phyloP scores from a whole-genome alignment of 257 asterid species.

The Thymus mandschuricus region DNA sequence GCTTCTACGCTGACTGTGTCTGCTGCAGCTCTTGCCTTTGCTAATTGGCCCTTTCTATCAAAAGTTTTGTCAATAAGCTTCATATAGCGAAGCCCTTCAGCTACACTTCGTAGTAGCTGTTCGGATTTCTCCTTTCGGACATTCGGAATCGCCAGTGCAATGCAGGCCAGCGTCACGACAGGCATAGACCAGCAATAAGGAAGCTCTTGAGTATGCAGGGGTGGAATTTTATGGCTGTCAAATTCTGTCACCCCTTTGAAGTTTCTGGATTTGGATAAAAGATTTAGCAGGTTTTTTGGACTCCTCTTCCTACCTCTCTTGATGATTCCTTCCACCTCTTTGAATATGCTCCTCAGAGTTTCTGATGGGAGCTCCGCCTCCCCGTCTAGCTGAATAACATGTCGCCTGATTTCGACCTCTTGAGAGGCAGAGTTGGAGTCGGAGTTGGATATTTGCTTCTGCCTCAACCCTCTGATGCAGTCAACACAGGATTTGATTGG shows the following conservation, averaged over 20 bases:
- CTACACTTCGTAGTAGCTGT: constrained; percentile 34
- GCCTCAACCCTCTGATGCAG: constrained; percentile 26
- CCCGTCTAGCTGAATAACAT: constrained; percentile 52
- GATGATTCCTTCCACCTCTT: constrained; percentile 21
- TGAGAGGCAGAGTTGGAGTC: neutral
- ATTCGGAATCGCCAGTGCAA: constrained; percentile 43
- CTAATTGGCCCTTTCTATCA: constrained; percentile 30
- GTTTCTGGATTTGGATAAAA: constrained; percentile 35
- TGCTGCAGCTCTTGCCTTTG: constrained; percentile 44
- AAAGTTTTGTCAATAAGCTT: constrained; percentile 42
- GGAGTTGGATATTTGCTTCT: constrained; percentile 21
- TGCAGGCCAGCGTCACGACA: constrained; percentile 47
- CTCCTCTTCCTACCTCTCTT: constrained; percentile 33
- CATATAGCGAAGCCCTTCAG: constrained; percentile 43
- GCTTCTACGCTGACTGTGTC: constrained; percentile 39
- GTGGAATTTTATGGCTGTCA: constrained; percentile 36
- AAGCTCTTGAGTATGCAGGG: constrained; percentile 43
- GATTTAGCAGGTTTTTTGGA: constrained; percentile 37
- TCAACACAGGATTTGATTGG: constrained; percentile 28
- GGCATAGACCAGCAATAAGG: constrained; percentile 57
- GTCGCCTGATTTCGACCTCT: constrained; percentile 35
- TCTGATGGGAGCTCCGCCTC: constrained; percentile 44
- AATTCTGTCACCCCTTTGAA: constrained; percentile 42
- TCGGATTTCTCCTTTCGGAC: constrained; percentile 25
- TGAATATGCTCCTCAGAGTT: constrained; percentile 38